Evolutionary conservation across 2,329 filamentous ascomycete species (phyloP).

Genomic region (Penicillium sp.): DNA sequence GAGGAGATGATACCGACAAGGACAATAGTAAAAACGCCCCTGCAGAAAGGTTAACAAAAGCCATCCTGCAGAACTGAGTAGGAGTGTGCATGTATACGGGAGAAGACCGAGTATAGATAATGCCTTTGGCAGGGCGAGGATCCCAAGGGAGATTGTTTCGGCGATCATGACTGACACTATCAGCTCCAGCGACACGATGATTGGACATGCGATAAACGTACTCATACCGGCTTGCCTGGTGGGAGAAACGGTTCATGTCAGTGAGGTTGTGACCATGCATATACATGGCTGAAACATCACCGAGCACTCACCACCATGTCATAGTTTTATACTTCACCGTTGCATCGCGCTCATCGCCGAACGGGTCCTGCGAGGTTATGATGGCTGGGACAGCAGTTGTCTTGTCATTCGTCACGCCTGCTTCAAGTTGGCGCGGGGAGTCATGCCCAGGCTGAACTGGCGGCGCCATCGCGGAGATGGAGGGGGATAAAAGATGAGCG

Average conservation of each 20-base stretch:
- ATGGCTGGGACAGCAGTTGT: neutral
- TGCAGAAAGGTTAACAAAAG: constrained; percentile 16
- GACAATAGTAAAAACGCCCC: constrained; percentile 56
- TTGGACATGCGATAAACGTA: constrained; percentile 7
- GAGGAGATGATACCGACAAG: constrained; percentile 56
- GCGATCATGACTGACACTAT: constrained; percentile 54
- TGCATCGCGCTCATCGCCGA: constrained; percentile 30
- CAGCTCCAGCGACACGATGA: neutral
- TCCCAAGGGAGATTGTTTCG: constrained; percentile 60
- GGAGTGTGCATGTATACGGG: constrained; percentile 34
- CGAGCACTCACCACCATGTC: constrained; percentile 32
- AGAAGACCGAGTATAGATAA: constrained; percentile 57
- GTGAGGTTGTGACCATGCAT: too few relatives aligned
- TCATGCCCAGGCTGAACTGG: neutral
- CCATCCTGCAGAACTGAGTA: neutral
- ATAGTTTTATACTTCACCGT: constrained; percentile 34
- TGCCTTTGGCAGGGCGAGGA: constrained; percentile 57
- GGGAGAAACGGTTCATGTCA: neutral
- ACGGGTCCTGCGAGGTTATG: constrained; percentile 18
- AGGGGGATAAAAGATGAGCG: neutral
- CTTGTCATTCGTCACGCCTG: neutral
- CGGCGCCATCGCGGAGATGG: neutral
- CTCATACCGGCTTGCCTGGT: constrained; percentile 29
- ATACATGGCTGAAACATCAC: too few relatives aligned
- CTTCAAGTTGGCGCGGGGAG: neutral